phyloP scores from a whole-genome alignment of 1,284 basidiomycete species.

The Microbotryum violaceum region DNA sequence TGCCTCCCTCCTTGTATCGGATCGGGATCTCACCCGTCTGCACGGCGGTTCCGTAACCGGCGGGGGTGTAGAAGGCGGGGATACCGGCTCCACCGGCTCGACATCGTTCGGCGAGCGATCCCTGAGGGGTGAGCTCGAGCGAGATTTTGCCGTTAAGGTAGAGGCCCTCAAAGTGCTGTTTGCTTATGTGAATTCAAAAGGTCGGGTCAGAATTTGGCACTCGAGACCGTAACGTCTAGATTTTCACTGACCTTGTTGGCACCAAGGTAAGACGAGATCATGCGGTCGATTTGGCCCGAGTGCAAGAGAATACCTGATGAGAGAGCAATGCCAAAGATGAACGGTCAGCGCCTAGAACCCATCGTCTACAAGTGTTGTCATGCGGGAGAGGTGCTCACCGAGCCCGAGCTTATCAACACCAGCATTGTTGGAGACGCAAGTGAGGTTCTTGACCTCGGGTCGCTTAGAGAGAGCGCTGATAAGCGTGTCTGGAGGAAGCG shows the following conservation, averaged over 20 bases:
- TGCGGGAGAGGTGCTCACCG: constrained; percentile 48
- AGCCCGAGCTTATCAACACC: constrained; percentile 69
- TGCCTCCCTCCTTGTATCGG: constrained; percentile 52
- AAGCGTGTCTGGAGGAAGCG: constrained; percentile 57
- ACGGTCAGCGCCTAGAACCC: neutral
- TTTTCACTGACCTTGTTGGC: constrained; percentile 32
- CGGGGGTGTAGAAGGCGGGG: constrained; percentile 92
- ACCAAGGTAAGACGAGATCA: constrained; percentile 51
- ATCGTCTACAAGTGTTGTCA: neutral
- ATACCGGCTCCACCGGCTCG: constrained; percentile 89
- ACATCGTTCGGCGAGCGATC: constrained; percentile 79
- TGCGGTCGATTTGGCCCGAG: constrained; percentile 67
- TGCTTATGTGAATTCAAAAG: neutral
- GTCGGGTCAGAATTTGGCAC: neutral
- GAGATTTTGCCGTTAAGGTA: constrained; percentile 76
- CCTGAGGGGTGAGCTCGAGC: constrained; percentile 83
- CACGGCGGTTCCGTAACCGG: constrained; percentile 52
- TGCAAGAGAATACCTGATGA: constrained; percentile 65
- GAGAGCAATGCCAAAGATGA: constrained; percentile 4
- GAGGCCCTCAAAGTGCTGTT: neutral
- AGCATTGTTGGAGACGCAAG: constrained; percentile 84
- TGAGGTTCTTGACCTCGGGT: constrained; percentile 62
- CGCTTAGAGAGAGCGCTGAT: constrained; percentile 69
- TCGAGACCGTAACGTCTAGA: neutral
- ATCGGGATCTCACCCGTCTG: constrained; percentile 43